Evolutionary conservation across 2,329 filamentous ascomycete genomes (phyloP), one percentile per base, ranked within the genome.

Genomic region (Xylaria sp.): DNA sequence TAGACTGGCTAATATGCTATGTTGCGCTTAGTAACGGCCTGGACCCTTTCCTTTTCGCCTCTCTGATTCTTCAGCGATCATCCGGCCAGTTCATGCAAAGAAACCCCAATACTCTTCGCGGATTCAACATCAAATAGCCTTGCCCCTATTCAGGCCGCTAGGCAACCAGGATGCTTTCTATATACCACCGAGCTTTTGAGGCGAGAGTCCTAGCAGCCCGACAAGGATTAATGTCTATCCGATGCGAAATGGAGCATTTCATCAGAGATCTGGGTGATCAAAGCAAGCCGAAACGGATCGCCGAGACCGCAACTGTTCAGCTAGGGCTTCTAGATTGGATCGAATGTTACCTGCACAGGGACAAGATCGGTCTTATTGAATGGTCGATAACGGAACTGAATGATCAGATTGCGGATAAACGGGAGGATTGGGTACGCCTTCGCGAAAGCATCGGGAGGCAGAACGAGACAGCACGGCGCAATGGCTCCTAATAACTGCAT

Each of bases 281-380:
- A 9, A 20, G 28, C 28, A 55, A 55, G 20, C 52, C 52, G 12
- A 20, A 37, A n/a, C 31, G 37, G 52, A 55, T 55, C 31, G 52
- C 28, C 3, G 52, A 55, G 15, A 55, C 52, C 8, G 52, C 52
- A 9, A 9, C 5, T 10, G 52, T 55, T 20, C 52, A 55, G 1
- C 4, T 55, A 28, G 52, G 31, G 15, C 13, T 55, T 20, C 52
- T 55, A 20, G 52, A 55, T n/a, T 55, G 52, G 52, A 34, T 55
- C 18, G 52, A 55, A 37, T 55, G 28, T n/a, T 20, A 18, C 28
- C 52, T 6, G 20, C 37, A 28, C 52, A 18, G 20, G 52, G 15
- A 31, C 1, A 55, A 31, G 18, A 37, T 55, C 28, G 52, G 28
- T 37, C 28, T 37, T 55, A 55, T 55, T 13, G 52, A 55, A 31